These are phyloP conservation scores for Nakazawaea peltata DNA, from an alignment of 805 yeast species.

Conservation along the genomic window DNA sequence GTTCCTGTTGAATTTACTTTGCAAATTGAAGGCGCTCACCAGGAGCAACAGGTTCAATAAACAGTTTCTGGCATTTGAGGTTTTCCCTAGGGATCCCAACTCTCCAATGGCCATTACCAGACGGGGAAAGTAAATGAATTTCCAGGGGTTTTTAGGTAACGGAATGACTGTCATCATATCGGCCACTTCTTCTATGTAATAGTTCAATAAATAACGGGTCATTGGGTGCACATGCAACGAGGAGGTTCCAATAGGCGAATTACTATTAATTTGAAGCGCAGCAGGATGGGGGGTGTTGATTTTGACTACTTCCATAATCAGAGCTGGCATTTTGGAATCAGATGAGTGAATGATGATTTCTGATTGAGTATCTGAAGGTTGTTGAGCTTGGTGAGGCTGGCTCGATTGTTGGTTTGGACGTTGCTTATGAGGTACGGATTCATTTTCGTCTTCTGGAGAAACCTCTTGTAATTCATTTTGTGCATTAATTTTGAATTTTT, in stretches of 20 bases:
- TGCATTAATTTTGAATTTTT: conserved; percentile 3
- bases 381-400: too few relatives aligned
- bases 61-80: conserved; percentile 72
- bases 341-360: conserved; percentile 14
- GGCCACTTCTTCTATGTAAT: conserved; percentile 70
- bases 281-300: conserved; percentile 33
- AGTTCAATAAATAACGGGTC: conserved; percentile 61
- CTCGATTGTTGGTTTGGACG: too few relatives aligned
- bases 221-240: conserved; percentile 62
- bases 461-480: conserved; percentile 16
- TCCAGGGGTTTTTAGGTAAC: conserved; percentile 78
- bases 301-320: conserved; percentile 43
- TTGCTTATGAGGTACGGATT: too few relatives aligned
- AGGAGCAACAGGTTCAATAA: conserved; percentile 73
- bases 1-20: conserved; percentile 60
- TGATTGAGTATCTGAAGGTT: too few relatives aligned
- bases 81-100: conserved; percentile 60
- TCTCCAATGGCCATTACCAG: conserved; percentile 82
- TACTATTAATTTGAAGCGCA: conserved; percentile 30
- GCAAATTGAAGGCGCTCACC: conserved; percentile 73
- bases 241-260: conserved; percentile 44
- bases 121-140: conserved; percentile 75
- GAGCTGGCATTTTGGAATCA: conserved; percentile 41
- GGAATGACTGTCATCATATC: conserved; percentile 64
- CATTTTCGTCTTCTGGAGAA: neutral